Evolutionary conservation across 2,329 filamentous ascomycete species (phyloP).

Genomic region (Aotearoamyces nothofagi): DNA sequence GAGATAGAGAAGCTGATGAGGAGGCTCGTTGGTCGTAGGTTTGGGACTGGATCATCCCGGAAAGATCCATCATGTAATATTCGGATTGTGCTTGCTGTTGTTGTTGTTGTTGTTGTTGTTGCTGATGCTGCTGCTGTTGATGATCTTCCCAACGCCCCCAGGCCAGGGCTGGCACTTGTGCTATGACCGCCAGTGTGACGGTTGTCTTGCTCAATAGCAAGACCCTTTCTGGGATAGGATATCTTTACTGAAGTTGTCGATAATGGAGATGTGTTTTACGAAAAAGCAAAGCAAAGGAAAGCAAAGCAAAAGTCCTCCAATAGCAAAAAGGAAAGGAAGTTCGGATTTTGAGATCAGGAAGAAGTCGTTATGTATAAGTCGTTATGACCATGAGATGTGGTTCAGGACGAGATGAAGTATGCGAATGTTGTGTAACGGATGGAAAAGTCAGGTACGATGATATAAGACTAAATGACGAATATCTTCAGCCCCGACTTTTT

Average conservation of each 20-base stretch:
- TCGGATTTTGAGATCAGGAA: too few relatives aligned
- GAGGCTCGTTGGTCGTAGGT: conserved; percentile 29
- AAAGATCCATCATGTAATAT: conserved; percentile 25
- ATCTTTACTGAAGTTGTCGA: too few relatives aligned
- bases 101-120: conserved; percentile 6
- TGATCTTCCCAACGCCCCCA: conserved; percentile 42
- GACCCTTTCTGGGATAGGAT: too few relatives aligned
- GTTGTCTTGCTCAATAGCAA: conserved; percentile 20
- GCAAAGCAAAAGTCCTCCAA: too few relatives aligned
- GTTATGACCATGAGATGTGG: too few relatives aligned
- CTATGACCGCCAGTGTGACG: conserved; percentile 31
- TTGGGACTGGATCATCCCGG: conserved; percentile 26
- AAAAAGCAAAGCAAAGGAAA: too few relatives aligned
- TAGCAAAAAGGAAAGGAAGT: too few relatives aligned
- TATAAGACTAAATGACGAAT: background rate
- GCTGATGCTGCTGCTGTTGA: conserved; percentile 6
- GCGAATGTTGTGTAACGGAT: too few relatives aligned
- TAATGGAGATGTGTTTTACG: too few relatives aligned
- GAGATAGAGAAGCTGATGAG: conserved; percentile 23
- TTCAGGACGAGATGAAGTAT: too few relatives aligned
- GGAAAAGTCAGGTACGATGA: background rate
- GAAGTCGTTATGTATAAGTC: too few relatives aligned
- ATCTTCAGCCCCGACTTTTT: too few relatives aligned
- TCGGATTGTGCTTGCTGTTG: background rate
- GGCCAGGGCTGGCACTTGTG: conserved; percentile 28